These are phyloP conservation scores for Linderniella brevidens DNA, from an alignment of 257 asterid genomes.

Conservation along the genomic window DNA sequence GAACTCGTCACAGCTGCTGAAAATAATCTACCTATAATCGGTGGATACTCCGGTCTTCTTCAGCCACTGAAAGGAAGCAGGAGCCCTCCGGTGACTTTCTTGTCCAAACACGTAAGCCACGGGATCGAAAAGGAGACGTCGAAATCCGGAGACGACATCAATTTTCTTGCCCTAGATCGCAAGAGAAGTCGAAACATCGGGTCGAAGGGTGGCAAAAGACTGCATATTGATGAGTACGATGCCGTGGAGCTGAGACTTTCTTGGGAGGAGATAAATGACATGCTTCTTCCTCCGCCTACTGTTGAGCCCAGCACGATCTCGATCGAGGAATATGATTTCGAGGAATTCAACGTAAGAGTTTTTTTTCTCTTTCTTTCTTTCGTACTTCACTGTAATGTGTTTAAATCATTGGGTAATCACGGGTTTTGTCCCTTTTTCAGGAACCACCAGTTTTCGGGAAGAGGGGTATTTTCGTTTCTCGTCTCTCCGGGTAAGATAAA, in stretches of 20 bases:
- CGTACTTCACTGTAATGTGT: constrained; percentile 1
- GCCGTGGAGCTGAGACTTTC: constrained; percentile 75
- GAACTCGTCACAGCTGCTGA: constrained; percentile 53
- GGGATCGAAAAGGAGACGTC: constrained; percentile 23
- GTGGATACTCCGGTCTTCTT: constrained; percentile 52
- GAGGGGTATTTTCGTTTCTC: constrained; percentile 54
- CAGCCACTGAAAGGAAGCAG: constrained; percentile 57
- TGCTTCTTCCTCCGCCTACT: constrained; percentile 64
- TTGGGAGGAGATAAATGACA: constrained; percentile 91
- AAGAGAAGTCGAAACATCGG: constrained; percentile 68
- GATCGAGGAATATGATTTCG: constrained; percentile 72
- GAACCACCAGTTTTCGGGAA: constrained; percentile 89
- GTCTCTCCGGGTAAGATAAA: constrained; percentile 64
- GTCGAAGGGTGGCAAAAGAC: constrained; percentile 58
- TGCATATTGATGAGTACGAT: constrained; percentile 60
- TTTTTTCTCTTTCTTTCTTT: constrained; percentile 2
- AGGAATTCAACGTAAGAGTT: constrained; percentile 73
- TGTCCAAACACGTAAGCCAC: constrained; percentile 28
- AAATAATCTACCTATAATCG: constrained; percentile 34
- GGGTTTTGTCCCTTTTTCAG: constrained; percentile 26
- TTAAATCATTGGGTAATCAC: constrained; percentile 7
- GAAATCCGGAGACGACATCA: constrained; percentile 28
- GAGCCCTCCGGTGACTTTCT: constrained; percentile 24
- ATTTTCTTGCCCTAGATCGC: constrained; percentile 34
- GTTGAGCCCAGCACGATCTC: constrained; percentile 45